Conservation (phyloP, 495 filamentous ascomycete genomes). For the Aspergillus bridgeri region DNA sequence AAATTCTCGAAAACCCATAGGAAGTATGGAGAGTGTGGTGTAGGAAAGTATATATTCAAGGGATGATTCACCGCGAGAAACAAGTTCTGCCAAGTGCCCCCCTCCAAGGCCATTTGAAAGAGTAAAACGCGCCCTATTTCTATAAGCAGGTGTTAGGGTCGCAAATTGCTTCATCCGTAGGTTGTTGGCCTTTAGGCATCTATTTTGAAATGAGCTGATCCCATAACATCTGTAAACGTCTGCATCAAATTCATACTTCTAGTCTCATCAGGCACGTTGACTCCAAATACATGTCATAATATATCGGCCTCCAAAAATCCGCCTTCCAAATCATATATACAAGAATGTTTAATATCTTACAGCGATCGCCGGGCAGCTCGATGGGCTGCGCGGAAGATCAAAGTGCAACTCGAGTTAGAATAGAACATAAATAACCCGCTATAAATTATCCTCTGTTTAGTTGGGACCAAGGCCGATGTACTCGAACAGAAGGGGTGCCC, state of each 20-base stretch:
- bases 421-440: not conserved
- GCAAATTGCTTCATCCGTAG: too few species aligned
- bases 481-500: constrained; percentile 63
- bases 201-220: too few species aligned
- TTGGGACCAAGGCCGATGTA: constrained; percentile 52
- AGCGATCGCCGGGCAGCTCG: constrained; percentile 4
- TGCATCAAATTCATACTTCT: not conserved
- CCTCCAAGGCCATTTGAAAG: too few species aligned
- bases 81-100: too few species aligned
- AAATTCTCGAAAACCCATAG: too few species aligned
- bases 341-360: constrained; percentile 16
- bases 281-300: not conserved
- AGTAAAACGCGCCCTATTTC: too few species aligned
- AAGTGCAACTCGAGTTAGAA: not conserved
- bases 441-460: not conserved
- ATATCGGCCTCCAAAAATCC: not conserved
- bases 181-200: too few species aligned
- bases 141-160: too few species aligned
- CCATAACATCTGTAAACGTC: not conserved
- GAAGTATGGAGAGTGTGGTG: too few species aligned
- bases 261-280: not conserved
- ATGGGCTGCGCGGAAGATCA: not conserved
- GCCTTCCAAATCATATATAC: constrained; percentile 11
- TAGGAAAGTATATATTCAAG: too few species aligned
- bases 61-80: too few species aligned